Base-by-base conservation (phyloP, 176 grass and related monocot genomes). In the Calamus simplicifolius region DNA sequence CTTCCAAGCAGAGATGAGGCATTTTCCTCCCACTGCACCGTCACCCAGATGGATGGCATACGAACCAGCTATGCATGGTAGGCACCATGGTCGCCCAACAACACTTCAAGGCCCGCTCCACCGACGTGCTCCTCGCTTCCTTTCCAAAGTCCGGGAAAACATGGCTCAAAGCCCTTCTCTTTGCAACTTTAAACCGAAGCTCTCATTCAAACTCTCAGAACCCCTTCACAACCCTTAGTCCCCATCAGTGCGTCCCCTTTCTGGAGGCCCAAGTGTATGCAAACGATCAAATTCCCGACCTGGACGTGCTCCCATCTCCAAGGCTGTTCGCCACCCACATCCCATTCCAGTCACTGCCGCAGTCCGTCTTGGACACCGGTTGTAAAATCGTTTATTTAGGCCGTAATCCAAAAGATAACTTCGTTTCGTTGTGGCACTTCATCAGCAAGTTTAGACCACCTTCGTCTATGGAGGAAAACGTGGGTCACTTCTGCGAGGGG, bases 371-470 rank as follows among this genome's bases (percentile, higher is more conserved):
- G 0, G 13, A 8, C 5, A 59, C 68, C 0, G 48, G 48, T 14
- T 48, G 54, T 29, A 57, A 61, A 31, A 31, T 71, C 4, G 57
- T 80, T 29, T 80, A 69, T 43, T 0, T 73, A 4, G 27, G 52
- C 1, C 66, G 54, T 4, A 23, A 70, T 8, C 72, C 72, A 0
- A 75, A 66, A 51, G 72, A 81, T 25, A 54, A 27, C 19, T 57
- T 81, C 13, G 16, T 70, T 5, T 78, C 75, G 2, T 1, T 51
- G 2, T 66, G 72, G 79, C 60, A 75, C 54, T 74, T 74, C 6
- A 4, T 0, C 23, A 62, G 27, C 27, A 74, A 10, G 16, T 4
- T 63, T 0, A 17, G 0, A 25, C 3, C 3, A 19, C 52, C 2
- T 3, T 2, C 1, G 7, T 2, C 35, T 43, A 52, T 51, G 0